These are phyloP conservation scores for Dunaliella primolecta DNA, from an alignment of 139 green algal genomes.

Conservation along the genomic window DNA sequence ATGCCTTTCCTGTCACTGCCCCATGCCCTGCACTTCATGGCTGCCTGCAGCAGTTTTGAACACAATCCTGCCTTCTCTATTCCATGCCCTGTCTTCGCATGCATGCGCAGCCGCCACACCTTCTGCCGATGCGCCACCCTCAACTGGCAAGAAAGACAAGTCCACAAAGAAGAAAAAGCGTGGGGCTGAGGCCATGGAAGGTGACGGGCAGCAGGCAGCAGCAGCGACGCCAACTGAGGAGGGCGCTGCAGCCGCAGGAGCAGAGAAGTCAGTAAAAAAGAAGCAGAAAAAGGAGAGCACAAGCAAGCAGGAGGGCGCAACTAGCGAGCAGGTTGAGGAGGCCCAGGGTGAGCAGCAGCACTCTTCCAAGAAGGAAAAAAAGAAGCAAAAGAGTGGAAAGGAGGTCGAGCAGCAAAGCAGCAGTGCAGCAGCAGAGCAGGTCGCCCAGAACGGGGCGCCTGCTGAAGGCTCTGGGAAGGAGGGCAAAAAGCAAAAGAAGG, in stretches of 20 bases:
- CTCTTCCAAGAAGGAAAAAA: not conserved
- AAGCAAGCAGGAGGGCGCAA: not conserved
- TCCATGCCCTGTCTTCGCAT: too few species aligned
- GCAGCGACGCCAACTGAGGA: too few species aligned
- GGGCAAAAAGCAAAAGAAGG: slow-evolving; percentile 20
- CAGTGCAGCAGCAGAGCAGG: not conserved
- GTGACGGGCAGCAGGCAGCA: not conserved
- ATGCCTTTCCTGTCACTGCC: too few species aligned
- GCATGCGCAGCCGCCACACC: too few species aligned
- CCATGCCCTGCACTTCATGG: too few species aligned
- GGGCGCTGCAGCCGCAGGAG: not conserved
- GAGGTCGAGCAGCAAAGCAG: not conserved
- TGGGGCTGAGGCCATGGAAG: not conserved
- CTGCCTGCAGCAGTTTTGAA: too few species aligned
- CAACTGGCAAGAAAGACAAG: not conserved
- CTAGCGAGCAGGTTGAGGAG: not conserved
- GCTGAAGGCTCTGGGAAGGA: not conserved
- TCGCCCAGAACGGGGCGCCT: not conserved
- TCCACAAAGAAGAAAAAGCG: slow-evolving; percentile 4
- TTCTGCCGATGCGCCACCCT: too few species aligned
- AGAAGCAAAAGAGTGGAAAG: not conserved
- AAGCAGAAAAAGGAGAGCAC: slow-evolving; percentile 15
- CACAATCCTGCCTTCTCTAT: too few species aligned
- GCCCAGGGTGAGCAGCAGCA: too few species aligned
- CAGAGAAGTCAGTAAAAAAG: too few species aligned